A percentile compares a stretch with the other conserved stretches of the same genome.
phyloP scores from a whole-genome alignment of 2,329 filamentous ascomycete genomes.

The Neophaeococcomyces aloes region DNA sequence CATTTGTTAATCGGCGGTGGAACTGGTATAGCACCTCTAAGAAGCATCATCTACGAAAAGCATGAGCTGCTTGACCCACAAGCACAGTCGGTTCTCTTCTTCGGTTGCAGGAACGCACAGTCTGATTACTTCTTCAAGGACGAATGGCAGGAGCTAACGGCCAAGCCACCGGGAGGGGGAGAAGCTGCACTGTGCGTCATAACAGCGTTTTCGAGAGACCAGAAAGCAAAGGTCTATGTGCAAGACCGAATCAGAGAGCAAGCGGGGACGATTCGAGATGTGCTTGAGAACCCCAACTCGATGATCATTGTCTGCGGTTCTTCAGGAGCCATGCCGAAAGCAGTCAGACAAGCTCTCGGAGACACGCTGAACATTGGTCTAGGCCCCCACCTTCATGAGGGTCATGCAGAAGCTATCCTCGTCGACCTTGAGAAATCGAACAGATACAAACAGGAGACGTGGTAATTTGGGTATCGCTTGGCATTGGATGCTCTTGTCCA shows the following conservation, averaged over 20 bases:
- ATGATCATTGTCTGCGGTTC: slow-evolving; percentile 44
- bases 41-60: slow-evolving; percentile 42
- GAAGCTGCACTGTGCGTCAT: slow-evolving; percentile 43
- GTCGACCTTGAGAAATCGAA: slow-evolving; percentile 50
- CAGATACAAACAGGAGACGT: slow-evolving; percentile 59
- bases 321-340: slow-evolving; percentile 61
- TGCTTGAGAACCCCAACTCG: slow-evolving; percentile 43
- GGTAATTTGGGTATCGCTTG: slow-evolving; percentile 34
- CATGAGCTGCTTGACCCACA: slow-evolving; percentile 13
- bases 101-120: slow-evolving; percentile 63
- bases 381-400: slow-evolving; percentile 26
- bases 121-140: slow-evolving; percentile 73
- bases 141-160: slow-evolving; percentile 50
- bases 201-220: slow-evolving; percentile 62
- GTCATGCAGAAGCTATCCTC: slow-evolving; percentile 47
- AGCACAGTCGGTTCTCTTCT: slow-evolving; percentile 57
- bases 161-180: slow-evolving; percentile 11
- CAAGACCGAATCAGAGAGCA: slow-evolving; percentile 52
- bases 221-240: slow-evolving; percentile 55
- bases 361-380: slow-evolving; percentile 45
- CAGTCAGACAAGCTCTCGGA: slow-evolving; percentile 55
- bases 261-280: slow-evolving; percentile 37
- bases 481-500: not conserved
- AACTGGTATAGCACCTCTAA: slow-evolving; percentile 25
- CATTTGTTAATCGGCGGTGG: slow-evolving; percentile 44